Evolutionary conservation across 2,329 filamentous ascomycete genomes (phyloP).

Genomic region (Byssochlamys sp.): DNA sequence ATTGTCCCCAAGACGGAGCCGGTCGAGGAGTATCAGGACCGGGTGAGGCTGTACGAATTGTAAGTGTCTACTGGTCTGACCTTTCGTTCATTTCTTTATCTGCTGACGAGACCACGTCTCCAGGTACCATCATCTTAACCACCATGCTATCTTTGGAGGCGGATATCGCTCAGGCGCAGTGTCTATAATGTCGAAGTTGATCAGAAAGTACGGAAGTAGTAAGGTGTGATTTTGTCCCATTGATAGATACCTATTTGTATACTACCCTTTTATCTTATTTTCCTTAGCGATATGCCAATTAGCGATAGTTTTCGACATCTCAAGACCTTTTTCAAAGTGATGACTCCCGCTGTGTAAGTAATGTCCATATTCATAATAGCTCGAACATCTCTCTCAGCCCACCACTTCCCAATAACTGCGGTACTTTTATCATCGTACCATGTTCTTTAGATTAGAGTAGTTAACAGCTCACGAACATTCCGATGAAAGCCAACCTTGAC

Average conservation of each 20-base stretch:
- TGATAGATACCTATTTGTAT: not conserved
- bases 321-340: too few species aligned
- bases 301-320: too few species aligned
- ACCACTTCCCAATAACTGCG: too few species aligned
- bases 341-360: too few species aligned
- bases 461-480: too few species aligned
- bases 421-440: too few species aligned
- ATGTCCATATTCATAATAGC: too few species aligned
- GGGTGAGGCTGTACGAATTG: slow-evolving; percentile 71
- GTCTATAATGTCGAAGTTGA: slow-evolving; percentile 65
- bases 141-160: slow-evolving; percentile 74
- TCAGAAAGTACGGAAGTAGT: slow-evolving; percentile 56
- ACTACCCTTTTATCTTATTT: not conserved
- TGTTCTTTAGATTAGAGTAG: too few species aligned
- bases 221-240: not conserved
- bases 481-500: too few species aligned
- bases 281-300: not conserved
- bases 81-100: not conserved
- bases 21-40: slow-evolving; percentile 71
- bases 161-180: slow-evolving; percentile 68
- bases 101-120: not conserved
- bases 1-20: slow-evolving; percentile 73
- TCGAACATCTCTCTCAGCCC: too few species aligned
- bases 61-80: slow-evolving; percentile 39
- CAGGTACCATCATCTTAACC: slow-evolving; percentile 84